Conservation (phyloP, 306 rosid genomes). For the Vigna nakashimae region DNA sequence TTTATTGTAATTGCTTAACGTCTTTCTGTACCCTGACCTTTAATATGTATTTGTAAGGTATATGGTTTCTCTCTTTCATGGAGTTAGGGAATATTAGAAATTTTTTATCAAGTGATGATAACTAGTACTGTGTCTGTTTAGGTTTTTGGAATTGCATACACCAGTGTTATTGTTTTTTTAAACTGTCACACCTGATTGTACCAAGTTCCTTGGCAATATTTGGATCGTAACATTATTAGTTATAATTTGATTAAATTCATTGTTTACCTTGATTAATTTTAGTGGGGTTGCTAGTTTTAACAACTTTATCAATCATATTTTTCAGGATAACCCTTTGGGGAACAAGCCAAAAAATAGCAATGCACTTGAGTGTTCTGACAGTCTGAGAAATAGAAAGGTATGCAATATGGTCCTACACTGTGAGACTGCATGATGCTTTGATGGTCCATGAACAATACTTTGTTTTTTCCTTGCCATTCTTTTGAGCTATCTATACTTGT, state of each 20-base stretch:
- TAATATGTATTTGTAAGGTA: background rate
- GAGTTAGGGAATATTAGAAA: conserved; percentile 23
- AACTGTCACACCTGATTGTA: background rate
- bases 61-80: conserved; percentile 18
- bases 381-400: conserved; percentile 60
- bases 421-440: conserved; percentile 25
- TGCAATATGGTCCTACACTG: background rate
- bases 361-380: conserved; percentile 50
- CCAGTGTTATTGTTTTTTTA: conserved; percentile 20
- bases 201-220: background rate
- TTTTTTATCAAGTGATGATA: background rate
- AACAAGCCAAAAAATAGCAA: conserved; percentile 46
- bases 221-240: background rate
- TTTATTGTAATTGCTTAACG: background rate
- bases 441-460: background rate
- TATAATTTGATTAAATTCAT: conserved; percentile 8
- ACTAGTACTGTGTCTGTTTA: conserved; percentile 2
- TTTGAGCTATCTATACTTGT: conserved; percentile 10
- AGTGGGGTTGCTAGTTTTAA: background rate
- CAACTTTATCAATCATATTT: conserved; percentile 33
- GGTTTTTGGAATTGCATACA: conserved; percentile 26
- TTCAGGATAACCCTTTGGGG: conserved; percentile 58
- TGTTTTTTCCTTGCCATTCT: conserved; percentile 27
- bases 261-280: conserved; percentile 12
- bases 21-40: conserved; percentile 3